Evolutionary conservation across 2,329 filamentous ascomycete species (phyloP).

Genomic region (Claviceps digitariae): DNA sequence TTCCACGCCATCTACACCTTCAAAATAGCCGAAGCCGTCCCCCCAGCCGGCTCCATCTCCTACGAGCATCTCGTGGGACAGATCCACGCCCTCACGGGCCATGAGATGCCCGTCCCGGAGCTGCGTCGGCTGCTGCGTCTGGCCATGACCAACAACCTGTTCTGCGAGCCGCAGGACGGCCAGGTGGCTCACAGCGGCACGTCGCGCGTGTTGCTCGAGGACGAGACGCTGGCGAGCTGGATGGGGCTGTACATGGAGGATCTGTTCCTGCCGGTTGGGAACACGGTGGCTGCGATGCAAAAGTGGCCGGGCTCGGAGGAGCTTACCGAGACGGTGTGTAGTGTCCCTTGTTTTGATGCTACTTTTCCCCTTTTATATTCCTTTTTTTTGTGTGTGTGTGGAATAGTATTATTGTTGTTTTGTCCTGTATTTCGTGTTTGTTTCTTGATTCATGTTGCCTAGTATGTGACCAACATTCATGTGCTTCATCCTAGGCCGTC

Average conservation of each 20-base stretch:
- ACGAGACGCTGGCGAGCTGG: slow-evolving; percentile 18
- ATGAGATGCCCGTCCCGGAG: slow-evolving; percentile 20
- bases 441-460: neutral
- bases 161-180: slow-evolving; percentile 23
- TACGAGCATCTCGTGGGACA: slow-evolving; percentile 14
- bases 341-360: neutral
- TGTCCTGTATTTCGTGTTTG: neutral
- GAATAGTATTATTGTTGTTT: too few relatives aligned
- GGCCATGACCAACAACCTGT: slow-evolving; percentile 25
- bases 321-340: slow-evolving; percentile 16
- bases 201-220: slow-evolving; percentile 18
- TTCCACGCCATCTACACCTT: slow-evolving; percentile 19
- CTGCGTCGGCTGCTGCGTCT: slow-evolving; percentile 24
- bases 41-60: slow-evolving; percentile 13
- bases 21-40: slow-evolving; percentile 18
- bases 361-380: neutral
- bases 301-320: slow-evolving; percentile 24
- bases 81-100: slow-evolving; percentile 19
- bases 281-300: slow-evolving; percentile 20
- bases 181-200: slow-evolving; percentile 25
- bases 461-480: neutral
- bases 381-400: too few relatives aligned
- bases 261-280: slow-evolving; percentile 16
- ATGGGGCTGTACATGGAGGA: slow-evolving; percentile 17
- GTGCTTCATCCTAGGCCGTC: slow-evolving; percentile 9